Percentiles rank a stretch among this genome's conserved stretches.
phyloP scores from a whole-genome alignment of 441 rosid genomes.

The Bruguiera hainesii region DNA sequence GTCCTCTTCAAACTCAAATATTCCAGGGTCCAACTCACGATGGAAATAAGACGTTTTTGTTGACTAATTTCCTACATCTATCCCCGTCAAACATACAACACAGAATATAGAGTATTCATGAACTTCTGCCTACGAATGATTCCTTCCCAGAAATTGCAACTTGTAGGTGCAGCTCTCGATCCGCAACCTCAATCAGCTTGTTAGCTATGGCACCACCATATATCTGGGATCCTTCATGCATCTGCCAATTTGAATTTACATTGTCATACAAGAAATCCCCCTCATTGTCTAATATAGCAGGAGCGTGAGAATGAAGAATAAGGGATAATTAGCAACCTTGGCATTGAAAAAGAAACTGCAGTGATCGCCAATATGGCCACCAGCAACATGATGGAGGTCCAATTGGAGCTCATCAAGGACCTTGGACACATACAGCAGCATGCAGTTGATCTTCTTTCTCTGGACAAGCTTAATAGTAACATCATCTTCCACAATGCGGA shows the following conservation, averaged over 20 bases:
- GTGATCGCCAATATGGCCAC: constrained; percentile 87
- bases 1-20: no score
- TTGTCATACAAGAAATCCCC: not conserved
- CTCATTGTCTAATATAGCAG: not conserved
- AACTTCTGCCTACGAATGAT: not conserved
- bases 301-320: not conserved
- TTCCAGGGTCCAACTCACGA: no score
- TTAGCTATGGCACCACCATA: constrained; percentile 73
- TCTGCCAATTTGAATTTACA: constrained; percentile 31
- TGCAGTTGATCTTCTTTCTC: constrained; percentile 70
- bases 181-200: constrained; percentile 64
- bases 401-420: constrained; percentile 78
- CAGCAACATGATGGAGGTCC: constrained; percentile 86
- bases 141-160: constrained; percentile 30
- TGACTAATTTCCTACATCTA: no score
- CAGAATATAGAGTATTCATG: no score
- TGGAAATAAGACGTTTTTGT: no score
- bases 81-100: no score
- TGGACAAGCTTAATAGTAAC: constrained; percentile 83
- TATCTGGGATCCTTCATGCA: constrained; percentile 59
- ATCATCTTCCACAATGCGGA: constrained; percentile 77
- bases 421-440: constrained; percentile 62
- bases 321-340: constrained; percentile 44
- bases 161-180: constrained; percentile 44
- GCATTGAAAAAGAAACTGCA: constrained; percentile 75